These are phyloP conservation scores for Monilinia fructicola DNA, from an alignment of 2,329 filamentous ascomycete species.

Conservation along the genomic window DNA sequence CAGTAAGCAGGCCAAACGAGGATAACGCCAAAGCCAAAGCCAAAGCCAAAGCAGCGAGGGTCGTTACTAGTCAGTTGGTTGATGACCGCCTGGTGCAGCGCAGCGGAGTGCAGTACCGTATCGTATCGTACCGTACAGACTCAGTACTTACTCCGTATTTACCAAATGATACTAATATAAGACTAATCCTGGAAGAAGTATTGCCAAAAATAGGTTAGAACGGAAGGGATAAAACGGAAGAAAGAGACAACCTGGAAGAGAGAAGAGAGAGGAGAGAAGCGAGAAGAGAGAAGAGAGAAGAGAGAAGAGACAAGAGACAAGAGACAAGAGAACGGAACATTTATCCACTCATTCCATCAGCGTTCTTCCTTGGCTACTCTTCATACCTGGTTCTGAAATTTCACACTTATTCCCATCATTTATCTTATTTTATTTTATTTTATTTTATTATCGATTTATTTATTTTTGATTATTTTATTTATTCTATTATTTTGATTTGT, in stretches of 20 bases:
- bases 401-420: background rate
- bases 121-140: too few relatives aligned
- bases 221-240: background rate
- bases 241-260: too few relatives aligned
- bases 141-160: too few relatives aligned
- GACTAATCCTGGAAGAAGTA: background rate
- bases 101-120: too few relatives aligned
- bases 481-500: too few relatives aligned
- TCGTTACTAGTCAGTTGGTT: too few relatives aligned
- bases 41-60: conserved; percentile 15
- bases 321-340: background rate
- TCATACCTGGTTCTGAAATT: background rate
- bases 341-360: conserved; percentile 6
- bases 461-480: too few relatives aligned
- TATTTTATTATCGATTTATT: too few relatives aligned
- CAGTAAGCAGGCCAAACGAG: conserved; percentile 8
- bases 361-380: conserved; percentile 13
- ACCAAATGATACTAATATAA: background rate
- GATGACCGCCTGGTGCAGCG: too few relatives aligned
- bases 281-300: background rate
- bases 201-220: conserved; percentile 2
- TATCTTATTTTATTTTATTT: background rate
- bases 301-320: background rate
- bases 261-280: background rate
- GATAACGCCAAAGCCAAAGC: conserved; percentile 6